Percentiles rank a stretch among this genome's conserved stretches.
Evolutionary conservation across 2,329 filamentous ascomycete species (phyloP).

Genomic region (Colletotrichum kahawae): DNA sequence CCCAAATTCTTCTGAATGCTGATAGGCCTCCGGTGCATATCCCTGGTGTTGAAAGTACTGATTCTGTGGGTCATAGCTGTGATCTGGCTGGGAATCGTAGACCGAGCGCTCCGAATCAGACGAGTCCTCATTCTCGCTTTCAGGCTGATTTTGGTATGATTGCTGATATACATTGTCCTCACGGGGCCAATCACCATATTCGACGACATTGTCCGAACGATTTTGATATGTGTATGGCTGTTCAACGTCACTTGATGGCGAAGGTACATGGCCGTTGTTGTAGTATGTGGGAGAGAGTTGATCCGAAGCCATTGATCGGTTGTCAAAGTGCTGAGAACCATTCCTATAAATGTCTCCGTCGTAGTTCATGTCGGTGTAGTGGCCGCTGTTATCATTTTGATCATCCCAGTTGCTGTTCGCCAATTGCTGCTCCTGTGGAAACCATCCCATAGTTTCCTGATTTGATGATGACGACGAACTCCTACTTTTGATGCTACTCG

Average conservation of each 20-base stretch:
- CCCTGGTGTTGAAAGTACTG: neutral
- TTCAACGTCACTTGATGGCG: neutral
- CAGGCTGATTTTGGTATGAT: neutral
- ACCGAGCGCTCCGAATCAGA: no score
- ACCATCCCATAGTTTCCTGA: neutral
- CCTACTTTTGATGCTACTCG: neutral
- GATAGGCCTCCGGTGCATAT: neutral
- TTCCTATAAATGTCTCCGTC: neutral
- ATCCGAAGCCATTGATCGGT: neutral
- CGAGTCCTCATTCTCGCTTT: neutral
- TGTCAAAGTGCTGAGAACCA: neutral
- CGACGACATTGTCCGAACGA: fast-evolving
- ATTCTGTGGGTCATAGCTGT: neutral
- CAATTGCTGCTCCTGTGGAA: neutral
- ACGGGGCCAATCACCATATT: fast-evolving
- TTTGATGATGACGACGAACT: neutral
- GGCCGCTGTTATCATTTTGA: neutral
- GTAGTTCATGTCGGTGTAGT: neutral
- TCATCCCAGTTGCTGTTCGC: neutral
- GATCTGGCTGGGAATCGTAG: neutral
- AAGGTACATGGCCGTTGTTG: neutral
- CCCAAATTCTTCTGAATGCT: fast-evolving
- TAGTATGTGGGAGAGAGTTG: neutral
- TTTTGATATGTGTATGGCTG: neutral
- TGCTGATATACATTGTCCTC: neutral